A percentile compares a stretch with the other conserved stretches of the same genome.
These are phyloP conservation scores for Phytopythium vexans DNA, from an alignment of 352 stramenopile species.

Conservation along the genomic window DNA sequence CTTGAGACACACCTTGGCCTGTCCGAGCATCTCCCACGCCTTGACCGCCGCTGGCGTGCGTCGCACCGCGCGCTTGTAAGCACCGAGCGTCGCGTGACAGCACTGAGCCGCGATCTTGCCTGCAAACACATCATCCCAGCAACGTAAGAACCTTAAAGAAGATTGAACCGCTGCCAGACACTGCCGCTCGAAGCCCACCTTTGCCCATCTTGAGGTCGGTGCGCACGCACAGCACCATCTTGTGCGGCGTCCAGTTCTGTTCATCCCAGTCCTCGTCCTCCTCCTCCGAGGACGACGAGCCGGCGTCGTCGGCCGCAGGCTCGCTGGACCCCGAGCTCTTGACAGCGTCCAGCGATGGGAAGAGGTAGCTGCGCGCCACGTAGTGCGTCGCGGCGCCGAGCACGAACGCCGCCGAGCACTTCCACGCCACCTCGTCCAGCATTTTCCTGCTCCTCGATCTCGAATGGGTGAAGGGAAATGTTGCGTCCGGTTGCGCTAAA, in stretches of 20 bases:
- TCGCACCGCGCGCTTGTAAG: constrained; percentile 92
- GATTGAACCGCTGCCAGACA: constrained; percentile 33
- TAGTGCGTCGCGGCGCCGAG: constrained; percentile 71
- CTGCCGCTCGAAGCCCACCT: constrained; percentile 65
- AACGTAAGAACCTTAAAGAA: neutral
- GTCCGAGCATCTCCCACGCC: constrained; percentile 79
- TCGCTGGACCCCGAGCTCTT: constrained; percentile 2
- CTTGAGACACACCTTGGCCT: constrained; percentile 86
- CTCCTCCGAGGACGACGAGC: constrained; percentile 29
- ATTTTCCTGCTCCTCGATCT: constrained; percentile 1
- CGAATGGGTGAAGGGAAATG: too few relatives aligned
- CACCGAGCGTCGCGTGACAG: constrained; percentile 91
- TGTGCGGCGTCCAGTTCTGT: constrained; percentile 66
- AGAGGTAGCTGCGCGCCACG: constrained; percentile 35
- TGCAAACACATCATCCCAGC: constrained; percentile 7
- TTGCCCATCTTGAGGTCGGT: constrained; percentile 96
- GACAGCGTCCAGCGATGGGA: neutral
- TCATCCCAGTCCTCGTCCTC: constrained; percentile 67
- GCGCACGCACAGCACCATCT: constrained; percentile 95
- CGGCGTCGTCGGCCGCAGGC: neutral
- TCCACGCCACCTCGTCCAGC: constrained; percentile 71
- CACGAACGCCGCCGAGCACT: constrained; percentile 74
- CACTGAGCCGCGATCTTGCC: constrained; percentile 86
- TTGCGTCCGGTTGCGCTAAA: too few relatives aligned
- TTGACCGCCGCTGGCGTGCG: constrained; percentile 62